These are phyloP conservation scores for Notholithocarpus densiflorus DNA, from an alignment of 306 rosid genomes.

Conservation along the genomic window DNA sequence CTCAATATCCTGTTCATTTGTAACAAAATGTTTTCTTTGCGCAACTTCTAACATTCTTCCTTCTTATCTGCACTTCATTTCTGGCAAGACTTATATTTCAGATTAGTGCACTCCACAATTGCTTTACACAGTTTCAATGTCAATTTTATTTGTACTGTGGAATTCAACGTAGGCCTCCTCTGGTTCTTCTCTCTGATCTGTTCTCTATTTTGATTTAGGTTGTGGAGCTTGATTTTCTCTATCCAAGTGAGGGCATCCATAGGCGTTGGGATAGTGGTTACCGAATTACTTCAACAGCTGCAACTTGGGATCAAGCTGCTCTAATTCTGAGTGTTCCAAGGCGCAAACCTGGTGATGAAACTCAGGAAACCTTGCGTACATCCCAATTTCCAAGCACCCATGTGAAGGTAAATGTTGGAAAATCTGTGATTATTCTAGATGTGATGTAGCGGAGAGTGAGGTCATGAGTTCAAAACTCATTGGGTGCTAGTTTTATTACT, in stretches of 20 bases:
- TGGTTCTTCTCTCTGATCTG: not conserved
- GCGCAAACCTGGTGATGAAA: conserved; percentile 84
- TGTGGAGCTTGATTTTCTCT: conserved; percentile 96
- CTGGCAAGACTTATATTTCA: too few relatives aligned
- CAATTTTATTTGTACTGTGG: too few relatives aligned
- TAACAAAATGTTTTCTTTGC: not conserved
- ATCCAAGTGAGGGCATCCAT: conserved; percentile 98
- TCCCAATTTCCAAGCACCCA: conserved; percentile 94
- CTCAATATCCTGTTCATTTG: too few relatives aligned
- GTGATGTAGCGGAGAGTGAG: not conserved
- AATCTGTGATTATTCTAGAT: not conserved
- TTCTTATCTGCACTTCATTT: not conserved
- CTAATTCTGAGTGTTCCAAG: conserved; percentile 87
- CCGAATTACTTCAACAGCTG: conserved; percentile 90
- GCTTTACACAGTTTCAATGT: not conserved
- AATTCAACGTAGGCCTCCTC: not conserved
- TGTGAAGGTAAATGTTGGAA: conserved; percentile 62
- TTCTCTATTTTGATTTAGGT: conserved; percentile 39
- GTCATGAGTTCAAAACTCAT: not conserved
- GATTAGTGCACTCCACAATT: not conserved
- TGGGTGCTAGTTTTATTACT: too few relatives aligned
- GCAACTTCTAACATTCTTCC: not conserved
- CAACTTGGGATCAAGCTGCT: conserved; percentile 95
- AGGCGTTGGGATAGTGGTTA: conserved; percentile 91
- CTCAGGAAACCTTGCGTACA: conserved; percentile 94